Evolutionary conservation across 495 filamentous ascomycete species (phyloP), one percentile per base, ranked within the genome.

Genomic region (Terfezia claveryi): DNA sequence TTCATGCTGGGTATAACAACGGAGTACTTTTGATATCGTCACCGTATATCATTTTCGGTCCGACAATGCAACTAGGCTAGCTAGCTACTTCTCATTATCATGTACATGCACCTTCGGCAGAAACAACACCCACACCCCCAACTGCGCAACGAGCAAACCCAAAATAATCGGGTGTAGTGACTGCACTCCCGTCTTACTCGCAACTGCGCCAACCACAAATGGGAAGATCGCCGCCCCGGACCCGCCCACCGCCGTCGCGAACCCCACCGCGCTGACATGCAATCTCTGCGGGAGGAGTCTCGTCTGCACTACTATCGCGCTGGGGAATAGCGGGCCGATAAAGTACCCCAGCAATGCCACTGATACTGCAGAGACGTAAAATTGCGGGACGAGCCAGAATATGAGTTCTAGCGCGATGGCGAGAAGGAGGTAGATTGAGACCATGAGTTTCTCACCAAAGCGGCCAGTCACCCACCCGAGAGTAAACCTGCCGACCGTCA

Each of bases 321-420:
- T 68, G 23, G 68, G 67, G 57, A 69, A 79, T 1, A 89, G 72
- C 0, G 86, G 84, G 0, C 87, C 85, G 10, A 92, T 68, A n/a
- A 88, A 64, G 38, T 88, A 68, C 4, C 85, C 85, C 23, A 89
- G 68, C n/a, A 88, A 67, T 4, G 77, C 67, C 1, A 88, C 77
- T 9, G 80, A 76, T 10, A 87, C 79, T 10, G 79, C 79, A 52
- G 83, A 77, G 4, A 80, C 79, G 17, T 86, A 70, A 9, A 86
- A 67, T 57, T 82, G 80, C 0, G 81, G 83, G 38, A 88, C 73
- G 5, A 81, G 67, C 83, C 84, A 88, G 36, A 81, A 79, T 51
- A 91, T 67, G 10, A 88, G 61, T 64, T 89, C 75, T 58, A 86
- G 82, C 0, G 68, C 68, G 4, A 78, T 70, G 0, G 80, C 75